Evolutionary conservation across 306 rosid genomes (phyloP).

Genomic region (Rosa multiflora): DNA sequence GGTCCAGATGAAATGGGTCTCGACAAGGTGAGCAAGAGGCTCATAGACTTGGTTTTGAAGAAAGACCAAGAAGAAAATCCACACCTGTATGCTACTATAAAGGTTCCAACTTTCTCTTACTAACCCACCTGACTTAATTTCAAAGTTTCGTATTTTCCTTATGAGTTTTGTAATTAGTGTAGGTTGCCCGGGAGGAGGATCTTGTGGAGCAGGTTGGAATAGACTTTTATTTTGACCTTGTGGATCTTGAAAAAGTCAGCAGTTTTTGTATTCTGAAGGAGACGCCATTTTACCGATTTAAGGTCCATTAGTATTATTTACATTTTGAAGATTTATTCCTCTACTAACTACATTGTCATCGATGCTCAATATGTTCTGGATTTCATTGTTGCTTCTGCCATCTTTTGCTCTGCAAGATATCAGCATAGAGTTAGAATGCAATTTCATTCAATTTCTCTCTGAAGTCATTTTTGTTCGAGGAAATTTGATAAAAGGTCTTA

Average conservation of each 20-base stretch:
- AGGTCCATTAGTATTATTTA: conserved; percentile 42
- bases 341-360: background rate
- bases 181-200: conserved; percentile 86
- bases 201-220: conserved; percentile 76
- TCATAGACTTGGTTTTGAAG: background rate
- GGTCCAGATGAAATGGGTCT: no score
- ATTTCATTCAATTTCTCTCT: no score
- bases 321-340: background rate
- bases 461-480: no score
- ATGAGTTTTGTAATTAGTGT: background rate
- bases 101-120: background rate
- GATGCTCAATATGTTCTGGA: background rate
- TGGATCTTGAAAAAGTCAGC: conserved; percentile 85
- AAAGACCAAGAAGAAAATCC: background rate
- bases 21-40: background rate
- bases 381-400: no score
- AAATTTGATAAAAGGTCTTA: no score
- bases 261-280: conserved; percentile 83
- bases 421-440: no score
- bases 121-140: no score
- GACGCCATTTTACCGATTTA: conserved; percentile 58
- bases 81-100: background rate
- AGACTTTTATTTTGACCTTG: conserved; percentile 86
- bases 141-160: background rate
- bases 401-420: no score